A percentile compares a stretch with the other conserved stretches of the same genome.
Conservation (phyloP, 176 grass and related monocot genomes). For the Melocanna baccifera region DNA sequence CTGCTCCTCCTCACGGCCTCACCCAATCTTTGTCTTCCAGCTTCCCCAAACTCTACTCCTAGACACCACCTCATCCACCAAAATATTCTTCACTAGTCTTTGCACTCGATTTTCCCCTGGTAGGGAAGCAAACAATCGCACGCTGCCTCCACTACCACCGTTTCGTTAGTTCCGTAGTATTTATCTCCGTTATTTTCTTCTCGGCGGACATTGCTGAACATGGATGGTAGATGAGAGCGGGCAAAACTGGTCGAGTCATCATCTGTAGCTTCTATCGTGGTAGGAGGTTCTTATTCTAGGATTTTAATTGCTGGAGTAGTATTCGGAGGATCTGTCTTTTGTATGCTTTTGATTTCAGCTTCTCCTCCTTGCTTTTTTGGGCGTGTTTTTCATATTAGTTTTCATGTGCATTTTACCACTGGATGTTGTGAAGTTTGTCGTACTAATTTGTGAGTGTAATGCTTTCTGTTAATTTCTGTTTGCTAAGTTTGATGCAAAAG, state of each 20-base stretch:
- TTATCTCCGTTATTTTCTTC: not conserved
- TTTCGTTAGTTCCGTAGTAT: not conserved
- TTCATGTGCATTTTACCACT: not conserved
- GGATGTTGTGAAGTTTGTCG: not conserved
- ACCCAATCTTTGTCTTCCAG: not conserved
- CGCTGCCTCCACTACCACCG: not conserved
- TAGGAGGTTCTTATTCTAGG: not conserved
- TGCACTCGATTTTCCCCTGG: not conserved
- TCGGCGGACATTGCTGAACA: not conserved
- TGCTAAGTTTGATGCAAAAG: not conserved
- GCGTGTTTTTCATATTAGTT: not conserved
- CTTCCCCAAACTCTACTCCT: not conserved
- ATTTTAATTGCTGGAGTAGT: not conserved
- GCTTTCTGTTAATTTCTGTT: not conserved
- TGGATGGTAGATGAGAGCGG: not conserved
- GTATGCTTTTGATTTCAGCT: not conserved
- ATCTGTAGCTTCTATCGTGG: not conserved
- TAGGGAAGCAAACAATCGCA: not conserved
- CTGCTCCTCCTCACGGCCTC: not conserved
- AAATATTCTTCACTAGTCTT: not conserved
- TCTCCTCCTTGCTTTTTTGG: not conserved
- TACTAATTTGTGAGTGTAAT: not conserved
- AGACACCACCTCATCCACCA: not conserved
- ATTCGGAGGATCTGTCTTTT: not conserved
- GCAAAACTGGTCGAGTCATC: not conserved